A percentile compares a stretch with the other conserved stretches of the same genome.
phyloP scores from a whole-genome alignment of 305 asterid genomes.

The Rubia balearica region DNA sequence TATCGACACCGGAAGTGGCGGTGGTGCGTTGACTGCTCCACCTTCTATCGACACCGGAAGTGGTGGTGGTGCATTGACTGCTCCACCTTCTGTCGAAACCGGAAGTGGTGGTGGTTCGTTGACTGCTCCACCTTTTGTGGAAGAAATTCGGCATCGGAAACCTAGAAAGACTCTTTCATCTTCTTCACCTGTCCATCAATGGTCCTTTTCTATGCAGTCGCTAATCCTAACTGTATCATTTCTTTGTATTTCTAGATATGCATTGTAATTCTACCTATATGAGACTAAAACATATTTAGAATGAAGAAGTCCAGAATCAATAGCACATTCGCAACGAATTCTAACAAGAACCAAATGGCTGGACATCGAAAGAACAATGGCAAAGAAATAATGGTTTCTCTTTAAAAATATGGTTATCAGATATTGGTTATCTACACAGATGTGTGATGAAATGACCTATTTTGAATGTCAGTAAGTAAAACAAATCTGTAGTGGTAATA shows the following conservation, averaged over 20 bases:
- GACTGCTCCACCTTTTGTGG: conserved; percentile 8
- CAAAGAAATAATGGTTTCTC: background rate
- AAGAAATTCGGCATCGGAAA: conserved; percentile 12
- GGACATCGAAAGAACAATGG: background rate
- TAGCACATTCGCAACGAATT: background rate
- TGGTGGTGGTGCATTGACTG: conserved; percentile 6
- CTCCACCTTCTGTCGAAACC: background rate
- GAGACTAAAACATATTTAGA: background rate
- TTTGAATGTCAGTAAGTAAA: background rate
- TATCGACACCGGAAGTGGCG: too few species aligned
- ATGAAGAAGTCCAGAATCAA: background rate
- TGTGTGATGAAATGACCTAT: background rate
- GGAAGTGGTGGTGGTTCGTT: background rate
- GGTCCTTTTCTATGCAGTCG: conserved; percentile 3
- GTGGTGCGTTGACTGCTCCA: conserved; percentile 5
- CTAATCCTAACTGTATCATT: conserved; percentile 3
- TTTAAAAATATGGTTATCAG: background rate
- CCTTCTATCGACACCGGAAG: too few species aligned
- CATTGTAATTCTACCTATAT: conserved; percentile 1
- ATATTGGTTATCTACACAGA: background rate
- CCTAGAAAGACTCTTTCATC: background rate
- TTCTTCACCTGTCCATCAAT: conserved; percentile 7
- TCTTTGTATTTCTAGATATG: conserved; percentile 9
- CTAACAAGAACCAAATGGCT: background rate
- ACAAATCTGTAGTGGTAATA: background rate